Percentiles rank a stretch among this genome's conserved stretches.
phyloP scores from a whole-genome alignment of 768 basidiomycete species.

The Hygrocybe punicea region DNA sequence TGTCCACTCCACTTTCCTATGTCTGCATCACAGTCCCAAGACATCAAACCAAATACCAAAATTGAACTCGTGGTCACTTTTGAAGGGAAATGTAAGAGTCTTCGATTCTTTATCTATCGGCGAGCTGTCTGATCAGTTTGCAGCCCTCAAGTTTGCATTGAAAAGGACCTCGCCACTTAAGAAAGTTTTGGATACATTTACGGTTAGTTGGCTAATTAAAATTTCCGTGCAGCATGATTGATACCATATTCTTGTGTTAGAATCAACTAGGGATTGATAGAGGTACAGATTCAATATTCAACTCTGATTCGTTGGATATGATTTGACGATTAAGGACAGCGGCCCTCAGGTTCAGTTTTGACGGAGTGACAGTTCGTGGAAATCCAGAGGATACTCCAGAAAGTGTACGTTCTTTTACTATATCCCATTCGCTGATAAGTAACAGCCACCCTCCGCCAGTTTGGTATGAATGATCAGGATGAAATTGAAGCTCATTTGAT shows the following conservation, averaged over 20 bases:
- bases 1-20: too few species aligned
- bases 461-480: conserved; percentile 5
- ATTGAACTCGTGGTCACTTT: conserved; percentile 15
- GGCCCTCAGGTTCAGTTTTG: conserved; percentile 4
- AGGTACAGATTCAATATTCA: not conserved
- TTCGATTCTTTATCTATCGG: not conserved
- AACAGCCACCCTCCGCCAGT: not conserved
- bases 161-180: conserved; percentile 17
- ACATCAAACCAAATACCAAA: conserved; percentile 6
- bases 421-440: not conserved
- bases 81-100: conserved; percentile 14
- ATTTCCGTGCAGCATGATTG: not conserved
- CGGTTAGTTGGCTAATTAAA: conserved; percentile 11
- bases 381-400: conserved; percentile 5
- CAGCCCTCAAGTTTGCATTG: conserved; percentile 17
- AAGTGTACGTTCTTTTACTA: not conserved
- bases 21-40: not conserved
- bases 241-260: not conserved
- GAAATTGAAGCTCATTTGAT: conserved; percentile 5
- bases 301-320: not conserved
- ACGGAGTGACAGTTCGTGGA: not conserved
- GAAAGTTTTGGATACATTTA: conserved; percentile 20
- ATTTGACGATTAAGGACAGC: not conserved
- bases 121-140: not conserved
- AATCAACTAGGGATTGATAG: not conserved